Evolutionary conservation across 768 basidiomycete genomes (phyloP), one percentile per base, ranked within the genome.

Genomic region (Leucocoprinus birnbaumii): DNA sequence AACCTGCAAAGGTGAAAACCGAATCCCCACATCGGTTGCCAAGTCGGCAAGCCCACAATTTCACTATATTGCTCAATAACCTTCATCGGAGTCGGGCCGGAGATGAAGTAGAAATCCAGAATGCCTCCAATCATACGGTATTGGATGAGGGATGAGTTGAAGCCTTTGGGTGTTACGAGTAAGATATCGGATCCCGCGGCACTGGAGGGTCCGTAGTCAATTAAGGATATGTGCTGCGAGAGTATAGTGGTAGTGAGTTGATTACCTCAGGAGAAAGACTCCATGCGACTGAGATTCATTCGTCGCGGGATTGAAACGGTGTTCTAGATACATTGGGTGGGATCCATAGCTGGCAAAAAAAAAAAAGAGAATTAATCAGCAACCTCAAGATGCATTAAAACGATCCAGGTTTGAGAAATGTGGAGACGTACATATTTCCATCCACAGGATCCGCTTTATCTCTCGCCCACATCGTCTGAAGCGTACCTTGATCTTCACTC

Each of bases 71-170:
- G 89, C 57, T 86, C 78, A 48, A 87, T 78, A 8, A 89, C 89
- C n/a, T 68, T 67, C 43, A 71, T 71, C 22, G 84, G 78, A 69
- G 73, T 77, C 26, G 66, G 82, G 57, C 86, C 86, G 16, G 82
- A 80, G 64, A 91, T 78, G 70, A 88, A 90, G 73, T 90, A 91
- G 59, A 91, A 83, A 67, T 91, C 86, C 26, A 91, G 69, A 0
- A 83, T 84, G 16, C 90, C 89, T 3, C 90, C 89, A 45, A 92
- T 71, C 65, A 84, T 72, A 44, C 89, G 76, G 63, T 91, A 93
- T 61, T 92, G 76, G 21, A 92, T 74, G 3, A 88, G 70, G 1
- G 86, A 87, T 10, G 74, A 71, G n/a, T 71, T 68, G 0, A 83
- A 79, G 22, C 61, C 67, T 6, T 74, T 75, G 26, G 83, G 89